A percentile compares a stretch with the other conserved stretches of the same genome.
Conservation (phyloP, 768 basidiomycete species). For the Suillus cothurnatus region DNA sequence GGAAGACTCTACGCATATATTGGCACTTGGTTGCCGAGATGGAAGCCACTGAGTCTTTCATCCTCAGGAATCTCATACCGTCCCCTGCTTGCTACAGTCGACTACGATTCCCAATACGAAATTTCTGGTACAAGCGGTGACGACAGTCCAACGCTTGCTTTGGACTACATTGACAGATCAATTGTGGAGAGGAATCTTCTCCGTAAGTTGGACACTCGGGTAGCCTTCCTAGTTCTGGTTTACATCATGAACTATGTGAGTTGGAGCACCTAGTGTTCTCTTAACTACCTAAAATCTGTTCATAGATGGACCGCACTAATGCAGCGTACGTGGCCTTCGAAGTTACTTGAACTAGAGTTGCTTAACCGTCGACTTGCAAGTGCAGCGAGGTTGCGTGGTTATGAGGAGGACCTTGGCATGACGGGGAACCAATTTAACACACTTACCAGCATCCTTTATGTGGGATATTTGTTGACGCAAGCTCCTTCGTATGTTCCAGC, state of each 20-base stretch:
- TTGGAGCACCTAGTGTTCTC: conserved; percentile 1
- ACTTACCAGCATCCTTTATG: conserved; percentile 64
- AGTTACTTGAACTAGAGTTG: background rate
- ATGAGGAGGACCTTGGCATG: conserved; percentile 67
- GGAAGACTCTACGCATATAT: background rate
- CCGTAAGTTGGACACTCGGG: conserved; percentile 44
- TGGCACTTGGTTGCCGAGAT: background rate
- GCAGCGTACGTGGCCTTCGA: conserved; percentile 45
- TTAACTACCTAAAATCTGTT: conserved; percentile 6
- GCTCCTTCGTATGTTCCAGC: conserved; percentile 58
- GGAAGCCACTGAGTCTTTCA: background rate
- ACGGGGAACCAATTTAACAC: conserved; percentile 65
- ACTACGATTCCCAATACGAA: background rate
- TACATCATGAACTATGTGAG: conserved; percentile 52
- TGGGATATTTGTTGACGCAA: conserved; percentile 76
- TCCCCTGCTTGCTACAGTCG: background rate
- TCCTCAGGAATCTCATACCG: background rate
- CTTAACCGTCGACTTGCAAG: conserved; percentile 33
- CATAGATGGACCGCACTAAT: conserved; percentile 68
- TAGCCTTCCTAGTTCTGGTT: conserved; percentile 46
- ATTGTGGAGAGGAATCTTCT: conserved; percentile 48
- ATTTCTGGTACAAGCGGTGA: background rate
- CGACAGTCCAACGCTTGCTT: background rate
- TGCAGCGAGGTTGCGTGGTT: conserved; percentile 69
- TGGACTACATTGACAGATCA: conserved; percentile 23